Conservation (phyloP, 306 rosid genomes). For the Vigna nakashimae region DNA sequence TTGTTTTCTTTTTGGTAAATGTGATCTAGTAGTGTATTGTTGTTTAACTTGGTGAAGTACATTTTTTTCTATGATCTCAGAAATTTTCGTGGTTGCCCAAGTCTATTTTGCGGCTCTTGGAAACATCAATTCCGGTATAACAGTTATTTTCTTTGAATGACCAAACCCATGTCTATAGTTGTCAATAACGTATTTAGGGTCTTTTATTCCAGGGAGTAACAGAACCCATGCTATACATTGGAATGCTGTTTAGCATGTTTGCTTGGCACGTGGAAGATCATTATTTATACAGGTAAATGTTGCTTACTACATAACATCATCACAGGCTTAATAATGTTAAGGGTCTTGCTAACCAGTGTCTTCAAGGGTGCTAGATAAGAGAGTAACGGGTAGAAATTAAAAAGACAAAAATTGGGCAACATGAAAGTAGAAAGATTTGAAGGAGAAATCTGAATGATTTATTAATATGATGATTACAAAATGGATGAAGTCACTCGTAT, state of each 20-base stretch:
- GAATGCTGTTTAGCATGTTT: slow-evolving; percentile 88
- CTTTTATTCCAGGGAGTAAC: slow-evolving; percentile 73
- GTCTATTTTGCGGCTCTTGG: slow-evolving; percentile 75
- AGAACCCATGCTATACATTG: slow-evolving; percentile 44
- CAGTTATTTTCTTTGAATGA: slow-evolving; percentile 12
- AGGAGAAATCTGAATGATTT: not conserved
- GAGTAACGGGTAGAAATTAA: not conserved
- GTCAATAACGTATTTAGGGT: slow-evolving; percentile 2
- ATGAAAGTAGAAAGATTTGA: not conserved
- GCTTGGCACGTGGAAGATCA: slow-evolving; percentile 96
- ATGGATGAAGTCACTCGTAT: not conserved
- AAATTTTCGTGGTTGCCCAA: slow-evolving; percentile 73
- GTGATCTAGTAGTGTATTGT: slow-evolving; percentile 22
- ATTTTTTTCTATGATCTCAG: slow-evolving; percentile 48
- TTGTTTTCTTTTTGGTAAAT: not conserved
- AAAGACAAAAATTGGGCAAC: not conserved
- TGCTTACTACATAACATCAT: not conserved
- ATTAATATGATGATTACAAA: too few relatives aligned
- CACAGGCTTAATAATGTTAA: not conserved
- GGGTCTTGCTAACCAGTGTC: not conserved
- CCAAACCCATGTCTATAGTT: slow-evolving; percentile 10
- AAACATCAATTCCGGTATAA: slow-evolving; percentile 71
- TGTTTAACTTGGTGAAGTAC: slow-evolving; percentile 25
- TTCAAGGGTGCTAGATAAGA: not conserved
- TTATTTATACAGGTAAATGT: slow-evolving; percentile 71